phyloP scores from a whole-genome alignment of 495 filamentous ascomycete genomes.

The Amorphotheca resinae region DNA sequence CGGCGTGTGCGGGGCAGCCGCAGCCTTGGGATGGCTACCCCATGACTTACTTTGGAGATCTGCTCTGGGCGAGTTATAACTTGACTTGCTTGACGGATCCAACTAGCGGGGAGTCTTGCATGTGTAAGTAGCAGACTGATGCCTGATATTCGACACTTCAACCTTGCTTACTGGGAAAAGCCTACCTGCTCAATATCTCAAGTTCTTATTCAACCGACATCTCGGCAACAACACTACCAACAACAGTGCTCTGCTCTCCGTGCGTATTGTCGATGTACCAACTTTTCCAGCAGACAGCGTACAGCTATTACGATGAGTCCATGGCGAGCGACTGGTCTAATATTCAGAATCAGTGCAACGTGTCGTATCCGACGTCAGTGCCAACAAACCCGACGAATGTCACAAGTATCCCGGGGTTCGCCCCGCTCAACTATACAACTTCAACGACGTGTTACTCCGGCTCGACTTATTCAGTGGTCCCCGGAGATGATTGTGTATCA shows the following conservation, averaged over 20 bases:
- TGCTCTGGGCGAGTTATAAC: background rate
- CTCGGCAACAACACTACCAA: background rate
- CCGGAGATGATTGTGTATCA: background rate
- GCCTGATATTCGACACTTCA: background rate
- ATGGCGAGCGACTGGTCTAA: conserved; percentile 1
- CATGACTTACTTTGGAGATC: background rate
- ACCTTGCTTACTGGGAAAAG: background rate
- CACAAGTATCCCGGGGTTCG: conserved; percentile 1
- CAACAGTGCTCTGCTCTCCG: background rate
- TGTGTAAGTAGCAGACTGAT: background rate
- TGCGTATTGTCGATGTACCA: background rate
- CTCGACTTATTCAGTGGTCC: background rate
- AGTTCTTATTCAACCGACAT: background rate
- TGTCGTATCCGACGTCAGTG: conserved; percentile 6
- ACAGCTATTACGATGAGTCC: conserved; percentile 8
- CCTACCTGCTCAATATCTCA: background rate
- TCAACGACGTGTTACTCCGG: background rate
- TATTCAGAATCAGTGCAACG: conserved; percentile 6
- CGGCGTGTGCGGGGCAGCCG: background rate
- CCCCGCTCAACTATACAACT: background rate
- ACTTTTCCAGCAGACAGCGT: conserved; percentile 7
- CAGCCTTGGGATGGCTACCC: background rate
- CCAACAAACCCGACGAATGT: background rate
- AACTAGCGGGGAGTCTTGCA: background rate
- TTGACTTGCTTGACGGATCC: conserved; percentile 1